A percentile compares a stretch with the other conserved stretches of the same genome.
phyloP scores from a whole-genome alignment of 108 stramenopile genomes.

The Cyclotella choctawhatcheeana region DNA sequence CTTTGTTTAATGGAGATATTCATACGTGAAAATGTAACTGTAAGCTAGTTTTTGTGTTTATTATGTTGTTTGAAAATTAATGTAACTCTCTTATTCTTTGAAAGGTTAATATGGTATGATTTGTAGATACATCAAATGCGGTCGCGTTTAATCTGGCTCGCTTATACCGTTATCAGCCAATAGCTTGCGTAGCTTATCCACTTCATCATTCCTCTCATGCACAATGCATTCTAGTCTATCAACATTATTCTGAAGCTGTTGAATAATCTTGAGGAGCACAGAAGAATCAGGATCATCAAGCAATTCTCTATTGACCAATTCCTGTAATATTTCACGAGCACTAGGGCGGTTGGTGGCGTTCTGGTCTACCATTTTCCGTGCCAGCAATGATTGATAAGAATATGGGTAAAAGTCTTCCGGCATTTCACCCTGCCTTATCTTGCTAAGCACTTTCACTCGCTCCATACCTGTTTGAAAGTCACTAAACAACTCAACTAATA shows the following conservation, averaged over 20 bases:
- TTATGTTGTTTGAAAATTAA: no score
- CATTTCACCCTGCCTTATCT: constrained; percentile 16
- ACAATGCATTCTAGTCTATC: constrained; percentile 2
- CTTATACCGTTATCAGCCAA: background rate
- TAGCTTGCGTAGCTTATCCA: background rate
- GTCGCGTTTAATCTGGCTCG: background rate
- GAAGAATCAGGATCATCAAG: constrained; percentile 15
- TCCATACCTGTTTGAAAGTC: constrained; percentile 55
- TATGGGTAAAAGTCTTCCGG: constrained; percentile 8
- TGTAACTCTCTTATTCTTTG: no score
- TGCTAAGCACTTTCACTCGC: constrained; percentile 22
- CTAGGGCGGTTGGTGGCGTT: constrained; percentile 15
- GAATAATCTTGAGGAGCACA: constrained; percentile 8
- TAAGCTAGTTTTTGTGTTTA: no score
- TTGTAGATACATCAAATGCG: no score
- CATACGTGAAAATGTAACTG: no score
- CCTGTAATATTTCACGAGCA: constrained; percentile 8
- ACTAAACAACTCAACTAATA: constrained; percentile 52
- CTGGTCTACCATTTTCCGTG: constrained; percentile 12
- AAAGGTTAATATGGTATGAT: no score
- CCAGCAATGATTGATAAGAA: constrained; percentile 2
- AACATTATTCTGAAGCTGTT: constrained; percentile 17
- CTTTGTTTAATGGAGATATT: no score
- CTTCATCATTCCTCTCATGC: background rate
- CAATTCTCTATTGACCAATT: constrained; percentile 1